Evolutionary conservation across 345 rosid species (phyloP), one percentile per base, ranked within the genome.

Genomic region (Chamaenerion angustifolium): DNA sequence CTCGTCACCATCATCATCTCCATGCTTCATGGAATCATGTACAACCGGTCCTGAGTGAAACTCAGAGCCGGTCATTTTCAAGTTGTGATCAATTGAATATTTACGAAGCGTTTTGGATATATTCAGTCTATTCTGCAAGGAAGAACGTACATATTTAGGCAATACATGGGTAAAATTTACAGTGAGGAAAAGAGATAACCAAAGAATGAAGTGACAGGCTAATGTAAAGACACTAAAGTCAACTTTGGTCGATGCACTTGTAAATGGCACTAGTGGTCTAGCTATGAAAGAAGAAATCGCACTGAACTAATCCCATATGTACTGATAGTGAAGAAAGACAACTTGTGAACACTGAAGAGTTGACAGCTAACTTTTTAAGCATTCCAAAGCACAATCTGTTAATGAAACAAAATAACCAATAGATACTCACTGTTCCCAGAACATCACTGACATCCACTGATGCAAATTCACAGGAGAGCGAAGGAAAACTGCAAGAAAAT

Each of bases 381-480:
- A 49, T 1, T 16, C 12, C 21, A 18, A 14, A 48, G 21, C 37
- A 56, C 15, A 21, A 49, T 49, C 48, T 56, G 18, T 25, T 45
- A 63, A 56, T 45, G n/a, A 57, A 50, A 66, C 43, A 50, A 18
- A 56, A 48, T 8, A 16, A 43, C 54, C 8, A 18, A 60, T 43
- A 27, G 63, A 53, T 67, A 79, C 99, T 93, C 83, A 93, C 97
- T 65, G 99, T 88, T 79, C 99, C 99, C 73, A 93, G 65, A 60
- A 85, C 84, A 10, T 93, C 96, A 60, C 83, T 85, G 75, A 93
- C 90, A 50, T 85, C 99, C 51, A 93, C 76, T 6, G 99, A 68
- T 55, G 95, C 97, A 68, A 93, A 93, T 75, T 93, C 99, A 64
- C 99, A 93, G 44, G 99, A 93, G 44, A 93, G 94, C 31, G 92